These are phyloP conservation scores for Saxophila tyrrhenica DNA, from an alignment of 495 filamentous ascomycete species.

Conservation along the genomic window DNA sequence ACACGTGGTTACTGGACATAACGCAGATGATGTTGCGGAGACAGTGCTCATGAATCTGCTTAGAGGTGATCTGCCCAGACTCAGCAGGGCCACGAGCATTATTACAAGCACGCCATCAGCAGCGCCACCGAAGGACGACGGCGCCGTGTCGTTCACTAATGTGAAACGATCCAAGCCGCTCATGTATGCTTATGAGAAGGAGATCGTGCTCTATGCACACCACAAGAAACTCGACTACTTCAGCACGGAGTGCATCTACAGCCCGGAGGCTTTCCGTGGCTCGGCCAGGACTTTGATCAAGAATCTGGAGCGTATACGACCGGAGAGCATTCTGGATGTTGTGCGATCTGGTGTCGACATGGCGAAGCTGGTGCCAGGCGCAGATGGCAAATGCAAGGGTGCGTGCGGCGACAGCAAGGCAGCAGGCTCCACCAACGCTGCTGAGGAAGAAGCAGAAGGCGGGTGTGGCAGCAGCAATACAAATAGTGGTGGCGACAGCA, in stretches of 20 bases:
- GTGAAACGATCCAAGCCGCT: constrained; percentile 90
- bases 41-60: constrained; percentile 96
- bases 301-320: constrained; percentile 81
- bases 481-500: constrained; percentile 61
- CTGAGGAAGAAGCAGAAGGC: constrained; percentile 49
- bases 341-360: constrained; percentile 94
- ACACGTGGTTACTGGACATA: constrained; percentile 95
- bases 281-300: constrained; percentile 88
- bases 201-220: constrained; percentile 94
- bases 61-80: constrained; percentile 74
- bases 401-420: constrained; percentile 26
- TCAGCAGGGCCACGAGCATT: constrained; percentile 85
- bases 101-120: constrained; percentile 52
- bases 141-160: constrained; percentile 21
- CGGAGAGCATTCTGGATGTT: constrained; percentile 88
- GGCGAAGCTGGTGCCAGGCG: constrained; percentile 68
- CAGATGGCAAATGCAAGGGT: constrained; percentile 28
- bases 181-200: constrained; percentile 98
- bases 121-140: constrained; percentile 29
- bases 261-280: constrained; percentile 92
- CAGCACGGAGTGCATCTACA: constrained; percentile 96
- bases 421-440: constrained; percentile 8
- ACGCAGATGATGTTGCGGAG: constrained; percentile 97
- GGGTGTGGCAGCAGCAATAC: constrained; percentile 71
- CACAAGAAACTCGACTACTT: constrained; percentile 97